A percentile compares a stretch with the other conserved stretches of the same genome.
These are phyloP conservation scores for Aspergillus ostianus DNA, from an alignment of 495 filamentous ascomycete species.

Conservation along the genomic window DNA sequence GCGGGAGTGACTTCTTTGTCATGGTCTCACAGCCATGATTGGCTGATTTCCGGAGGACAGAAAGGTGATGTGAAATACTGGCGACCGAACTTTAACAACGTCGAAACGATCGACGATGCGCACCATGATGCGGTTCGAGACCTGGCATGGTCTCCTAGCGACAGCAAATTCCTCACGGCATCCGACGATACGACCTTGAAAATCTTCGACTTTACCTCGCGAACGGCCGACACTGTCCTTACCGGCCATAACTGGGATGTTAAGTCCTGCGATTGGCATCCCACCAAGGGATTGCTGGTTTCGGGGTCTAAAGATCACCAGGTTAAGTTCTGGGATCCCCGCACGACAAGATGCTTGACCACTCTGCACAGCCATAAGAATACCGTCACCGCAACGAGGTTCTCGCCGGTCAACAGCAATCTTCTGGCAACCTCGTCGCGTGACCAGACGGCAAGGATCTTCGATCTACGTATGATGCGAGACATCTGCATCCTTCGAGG, in stretches of 20 bases:
- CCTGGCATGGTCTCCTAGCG: constrained; percentile 88
- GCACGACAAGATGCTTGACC: constrained; percentile 83
- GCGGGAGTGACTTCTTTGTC: constrained; percentile 80
- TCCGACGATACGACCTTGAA: constrained; percentile 91
- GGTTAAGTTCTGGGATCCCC: constrained; percentile 96
- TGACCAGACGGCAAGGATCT: constrained; percentile 87
- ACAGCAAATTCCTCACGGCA: constrained; percentile 92
- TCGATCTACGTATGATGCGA: constrained; percentile 97
- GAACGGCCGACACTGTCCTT: constrained; percentile 73
- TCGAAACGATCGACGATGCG: constrained; percentile 88
- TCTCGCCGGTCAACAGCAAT: constrained; percentile 77
- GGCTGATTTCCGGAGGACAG: constrained; percentile 94
- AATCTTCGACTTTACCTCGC: constrained; percentile 94
- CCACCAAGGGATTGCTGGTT: constrained; percentile 88
- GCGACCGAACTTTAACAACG: constrained; percentile 99
- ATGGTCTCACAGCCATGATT: constrained; percentile 94
- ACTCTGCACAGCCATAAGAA: constrained; percentile 98
- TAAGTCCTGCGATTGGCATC: constrained; percentile 96
- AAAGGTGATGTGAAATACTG: constrained; percentile 96
- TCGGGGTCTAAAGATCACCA: constrained; percentile 97
- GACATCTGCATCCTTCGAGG: constrained; percentile 89
- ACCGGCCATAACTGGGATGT: constrained; percentile 95
- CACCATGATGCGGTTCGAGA: constrained; percentile 88
- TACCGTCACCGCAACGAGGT: constrained; percentile 83
- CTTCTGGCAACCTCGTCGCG: constrained; percentile 88